Evolutionary conservation across 768 basidiomycete genomes (phyloP), one percentile per base, ranked within the genome.

Genomic region (Termitomyces bulborhizus): DNA sequence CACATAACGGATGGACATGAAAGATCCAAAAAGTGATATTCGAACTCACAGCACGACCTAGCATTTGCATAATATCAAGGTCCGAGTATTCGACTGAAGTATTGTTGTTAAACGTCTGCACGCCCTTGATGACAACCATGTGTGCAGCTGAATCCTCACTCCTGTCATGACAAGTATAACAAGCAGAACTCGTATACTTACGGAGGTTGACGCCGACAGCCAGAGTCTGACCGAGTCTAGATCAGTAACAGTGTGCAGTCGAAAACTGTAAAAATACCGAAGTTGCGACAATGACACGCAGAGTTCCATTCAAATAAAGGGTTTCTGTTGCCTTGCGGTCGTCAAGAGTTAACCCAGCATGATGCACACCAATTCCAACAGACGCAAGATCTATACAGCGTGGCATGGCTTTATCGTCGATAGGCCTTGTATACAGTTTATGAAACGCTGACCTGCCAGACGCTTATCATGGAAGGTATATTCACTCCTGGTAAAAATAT

Each of bases 181-280:
- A 53, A 43, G 45, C 15, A 29, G 31, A 29, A 12, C n/a, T 15
- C 34, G 31, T 15, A 4, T 26, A 73, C 85, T 60, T 64, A 92
- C 92, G 97, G 52, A 98, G 76, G 66, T 99, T 98, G 34, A 98
- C 93, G 1, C 97, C 96, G 39, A 98, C 93, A 0, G 97, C 95
- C 26, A 99, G 76, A 13, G 96, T 98, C 90, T 95, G 61, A 18
- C 24, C n/a, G 36, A 39, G 15, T 12, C 9, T 47, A 34, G 43
- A 24, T 16, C 18, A 42, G 27, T 34, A 21, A 32, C 29, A 36
- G 1, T 21, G 15, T 24, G 29, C 5, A 24, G 21, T 26, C 8
- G 15, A 44, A 43, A 29, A 16, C 34, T 13, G 13, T 31, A 26
- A 6, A 69, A 85, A 49, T 61, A 93, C 93, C 15, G 92, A 97